Evolutionary conservation across 495 filamentous ascomycete species (phyloP).

Genomic region (Neurospora sp.): DNA sequence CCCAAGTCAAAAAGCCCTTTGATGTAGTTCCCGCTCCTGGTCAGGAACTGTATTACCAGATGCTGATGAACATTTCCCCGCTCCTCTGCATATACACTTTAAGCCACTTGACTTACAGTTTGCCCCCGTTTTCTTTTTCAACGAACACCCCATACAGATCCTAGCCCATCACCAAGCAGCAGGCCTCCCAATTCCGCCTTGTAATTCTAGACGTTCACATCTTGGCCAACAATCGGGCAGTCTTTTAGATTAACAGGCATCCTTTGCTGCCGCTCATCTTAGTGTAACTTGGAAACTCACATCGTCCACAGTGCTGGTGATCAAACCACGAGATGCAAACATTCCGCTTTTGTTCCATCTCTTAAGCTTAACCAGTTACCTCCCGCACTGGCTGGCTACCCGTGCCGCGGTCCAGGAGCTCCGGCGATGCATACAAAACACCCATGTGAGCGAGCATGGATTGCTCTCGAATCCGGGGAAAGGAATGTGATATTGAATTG

Average conservation of each 20-base stretch:
- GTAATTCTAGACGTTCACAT: neutral
- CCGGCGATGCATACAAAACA: neutral
- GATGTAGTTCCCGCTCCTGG: neutral
- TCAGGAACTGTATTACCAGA: neutral
- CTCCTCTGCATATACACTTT: neutral
- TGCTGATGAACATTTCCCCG: neutral
- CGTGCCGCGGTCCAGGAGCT: neutral
- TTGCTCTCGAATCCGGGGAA: neutral
- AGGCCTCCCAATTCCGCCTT: neutral
- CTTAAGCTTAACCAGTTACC: neutral
- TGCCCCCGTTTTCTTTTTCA: neutral
- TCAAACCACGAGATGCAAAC: neutral
- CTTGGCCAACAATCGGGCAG: neutral
- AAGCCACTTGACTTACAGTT: neutral
- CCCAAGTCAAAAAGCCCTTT: neutral
- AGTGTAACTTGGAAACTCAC: neutral
- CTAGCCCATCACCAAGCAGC: neutral
- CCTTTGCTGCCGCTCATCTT: neutral
- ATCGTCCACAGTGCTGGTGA: neutral
- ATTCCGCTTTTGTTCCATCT: neutral
- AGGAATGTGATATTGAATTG: neutral
- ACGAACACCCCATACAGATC: neutral
- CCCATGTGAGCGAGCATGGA: neutral
- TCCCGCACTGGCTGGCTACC: neutral
- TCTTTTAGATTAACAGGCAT: neutral